phyloP scores from a whole-genome alignment of 345 rosid genomes.

The Salix caprea region DNA sequence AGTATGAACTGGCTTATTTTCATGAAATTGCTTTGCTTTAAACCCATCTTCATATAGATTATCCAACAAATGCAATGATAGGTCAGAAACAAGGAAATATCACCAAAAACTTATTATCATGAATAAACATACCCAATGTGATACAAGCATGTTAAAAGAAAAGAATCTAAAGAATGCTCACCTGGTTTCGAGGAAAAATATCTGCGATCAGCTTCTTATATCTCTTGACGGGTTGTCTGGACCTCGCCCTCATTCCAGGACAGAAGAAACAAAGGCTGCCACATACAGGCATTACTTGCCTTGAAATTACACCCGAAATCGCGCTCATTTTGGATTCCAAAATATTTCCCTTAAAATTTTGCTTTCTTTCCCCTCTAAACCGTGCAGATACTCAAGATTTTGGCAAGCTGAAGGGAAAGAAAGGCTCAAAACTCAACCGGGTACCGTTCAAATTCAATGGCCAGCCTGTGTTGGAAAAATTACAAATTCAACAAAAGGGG shows the following conservation, averaged over 20 bases:
- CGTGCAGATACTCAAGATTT: constrained; percentile 35
- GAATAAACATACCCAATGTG: not conserved
- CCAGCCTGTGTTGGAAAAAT: constrained; percentile 34
- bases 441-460: constrained; percentile 27
- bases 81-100: not conserved
- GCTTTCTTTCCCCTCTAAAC: constrained; percentile 62
- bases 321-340: constrained; percentile 46
- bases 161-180: constrained; percentile 20
- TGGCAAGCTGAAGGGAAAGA: constrained; percentile 62
- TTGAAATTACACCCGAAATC: constrained; percentile 77
- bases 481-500: not conserved
- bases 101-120: not conserved
- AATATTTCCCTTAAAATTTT: constrained; percentile 7
- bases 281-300: constrained; percentile 89
- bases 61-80: not conserved
- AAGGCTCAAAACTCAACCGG: constrained; percentile 29
- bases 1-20: not conserved
- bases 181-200: constrained; percentile 84
- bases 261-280: constrained; percentile 87
- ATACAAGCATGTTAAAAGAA: not conserved
- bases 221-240: constrained; percentile 96
- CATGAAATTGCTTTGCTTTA: not conserved
- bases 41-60: not conserved
- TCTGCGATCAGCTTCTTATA: constrained; percentile 92
- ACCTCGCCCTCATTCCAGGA: constrained; percentile 84